Evolutionary conservation across 2,329 filamentous ascomycete genomes (phyloP).

Genomic region (Hortaea werneckii): DNA sequence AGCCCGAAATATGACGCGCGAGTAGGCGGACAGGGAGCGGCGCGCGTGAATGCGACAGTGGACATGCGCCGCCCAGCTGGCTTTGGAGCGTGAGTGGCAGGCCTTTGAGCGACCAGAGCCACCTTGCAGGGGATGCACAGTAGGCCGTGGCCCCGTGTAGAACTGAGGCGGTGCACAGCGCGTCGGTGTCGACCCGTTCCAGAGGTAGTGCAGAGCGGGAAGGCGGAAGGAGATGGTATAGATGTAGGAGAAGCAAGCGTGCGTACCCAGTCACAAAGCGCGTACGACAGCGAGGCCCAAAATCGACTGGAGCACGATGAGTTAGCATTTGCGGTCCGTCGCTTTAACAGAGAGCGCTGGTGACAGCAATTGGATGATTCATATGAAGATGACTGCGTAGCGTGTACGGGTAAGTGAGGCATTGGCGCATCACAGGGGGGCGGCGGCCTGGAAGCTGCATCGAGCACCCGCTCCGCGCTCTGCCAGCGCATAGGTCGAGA

Average conservation of each 20-base stretch:
- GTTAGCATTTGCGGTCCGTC: constrained; percentile 17
- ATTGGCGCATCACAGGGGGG: background rate
- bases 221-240: background rate
- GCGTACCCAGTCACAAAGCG: constrained; percentile 2
- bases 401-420: constrained; percentile 10
- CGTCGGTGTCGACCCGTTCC: constrained; percentile 1
- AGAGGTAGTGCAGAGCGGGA: constrained; percentile 1
- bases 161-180: constrained; percentile 2
- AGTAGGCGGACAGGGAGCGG: background rate
- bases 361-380: constrained; percentile 16
- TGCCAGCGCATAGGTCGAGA: constrained; percentile 17
- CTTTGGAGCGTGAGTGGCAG: too few species aligned
- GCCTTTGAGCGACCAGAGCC: too few species aligned
- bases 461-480: background rate
- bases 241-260: background rate
- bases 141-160: background rate
- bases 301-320: constrained; percentile 12
- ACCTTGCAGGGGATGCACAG: too few species aligned
- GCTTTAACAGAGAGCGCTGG: constrained; percentile 3
- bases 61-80: too few species aligned
- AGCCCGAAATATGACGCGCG: constrained; percentile 11
- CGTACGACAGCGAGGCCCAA: constrained; percentile 12
- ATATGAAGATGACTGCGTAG: constrained; percentile 2
- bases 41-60: background rate
- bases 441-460: constrained; percentile 13